Base-by-base conservation (phyloP, 306 rosid genomes). In the Trifolium pratense region DNA sequence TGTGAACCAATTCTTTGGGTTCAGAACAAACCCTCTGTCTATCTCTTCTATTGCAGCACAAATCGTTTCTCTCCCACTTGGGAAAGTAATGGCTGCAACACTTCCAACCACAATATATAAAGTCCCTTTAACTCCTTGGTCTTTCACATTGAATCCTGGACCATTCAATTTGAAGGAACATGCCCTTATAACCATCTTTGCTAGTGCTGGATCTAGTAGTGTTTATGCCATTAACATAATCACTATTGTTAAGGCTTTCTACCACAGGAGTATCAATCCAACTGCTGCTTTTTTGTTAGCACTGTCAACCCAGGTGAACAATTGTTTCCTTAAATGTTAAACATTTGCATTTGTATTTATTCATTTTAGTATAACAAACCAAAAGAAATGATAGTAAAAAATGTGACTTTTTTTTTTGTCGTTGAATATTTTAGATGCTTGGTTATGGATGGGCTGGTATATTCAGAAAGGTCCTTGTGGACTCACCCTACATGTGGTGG, bases 401-500 rank as follows among this genome's bases (percentile, higher is more conserved):
- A 53, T 18, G 23, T 26, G 39, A 13, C n/a, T 7, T 17, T 37
- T 10, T 10, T 10, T 10, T 9, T 59, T 34, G 6, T 29, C 29
- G 37, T 9, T 76, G 26, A 61, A 32, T 59, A 61, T 68, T 74
- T 36, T 80, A 93, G 96, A 82, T 93, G 97, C 96, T 91, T 82
- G 98, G 97, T 11, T 93, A 89, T 66, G 98, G 98, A 45, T 93
- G 97, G 98, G 98, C 96, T 79, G 98, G 98, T 7, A 14, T 91
- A 18, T 93, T 91, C 84, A 84, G 98, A 79, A 89, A 21, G 72
- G 83, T 56, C 74, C 94, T 93, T 20, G 94, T 93, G 32, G 98
- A 93, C 58, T 93, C 98, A 17, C 93, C 98, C 1, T 91, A 89
- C 77, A 93, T 93, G 98, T 93, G 98, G 97, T 93, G 98, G 97